Evolutionary conservation across 1,139 yeast species (phyloP), one percentile per base, ranked within the genome.

Genomic region (Kurtzmaniella natalensis): DNA sequence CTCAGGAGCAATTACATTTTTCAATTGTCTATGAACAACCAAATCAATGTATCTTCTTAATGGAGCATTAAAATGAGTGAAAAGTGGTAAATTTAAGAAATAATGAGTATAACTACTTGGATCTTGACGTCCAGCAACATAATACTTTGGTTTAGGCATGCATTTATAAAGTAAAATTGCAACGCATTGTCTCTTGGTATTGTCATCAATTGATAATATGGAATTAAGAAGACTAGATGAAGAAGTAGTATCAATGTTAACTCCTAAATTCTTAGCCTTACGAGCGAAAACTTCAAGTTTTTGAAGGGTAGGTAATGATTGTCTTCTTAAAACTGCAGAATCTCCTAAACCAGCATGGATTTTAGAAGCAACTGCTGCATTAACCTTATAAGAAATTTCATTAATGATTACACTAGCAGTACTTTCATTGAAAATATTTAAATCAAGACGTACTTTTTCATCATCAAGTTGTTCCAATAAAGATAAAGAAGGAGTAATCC

Each of bases 1-100:
- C 14, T n/a, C 18, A 9, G 18, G 20, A 9, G 29, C 18, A 7
- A 26, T 59, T 11, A 82, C 76, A 3, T 78, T 59, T 54, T 85
- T 88, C 48, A 92, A 67, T 61, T 92, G 98, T 46, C 96, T 78
- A 52, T 92, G 98, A 27, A 87, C 97, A 48, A 89, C 76, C 38
- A 87, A 70, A 57, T 92, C 98, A 1, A 95, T 89, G 57, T 89
- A 92, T 48, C 98, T 76, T 56, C 95, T 76, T 53, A 88, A 66
- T 10, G 98, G 98, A 1, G 95, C 77, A n/a, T 86, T 82, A 64
- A 89, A 89, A 59, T 92, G 97, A 0, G 97, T 86, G 57, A 86
- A 92, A 31, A 87, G 66, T 24, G 96, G 95, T 42, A 84, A 59
- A 47, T 87, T 87, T 53, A 81, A 76, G 51, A 85, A 77, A 58